Base-by-base conservation (phyloP, 192 early-diverging fungal species). In the Thamnidium elegans region DNA sequence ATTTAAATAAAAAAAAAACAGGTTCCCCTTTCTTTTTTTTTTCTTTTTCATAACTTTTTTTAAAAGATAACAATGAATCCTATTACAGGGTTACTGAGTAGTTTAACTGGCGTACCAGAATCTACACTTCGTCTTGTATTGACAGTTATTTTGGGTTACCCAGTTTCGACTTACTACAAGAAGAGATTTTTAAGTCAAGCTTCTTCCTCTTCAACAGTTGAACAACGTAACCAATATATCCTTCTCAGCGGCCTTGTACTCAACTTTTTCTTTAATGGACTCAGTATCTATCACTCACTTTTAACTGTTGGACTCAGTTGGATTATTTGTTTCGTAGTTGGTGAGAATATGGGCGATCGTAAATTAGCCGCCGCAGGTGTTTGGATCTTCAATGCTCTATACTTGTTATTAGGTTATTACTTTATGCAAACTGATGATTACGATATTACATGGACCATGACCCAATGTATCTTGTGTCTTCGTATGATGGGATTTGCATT, bases 401-500 rank as follows among this genome's bases (percentile, higher is more conserved):
- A 86, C 63, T 59, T 86, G n/a, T 55, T 84, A 45, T 20, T 55
- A 1, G 76, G 75, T 1, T 84, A 86, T 71, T 75, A 75, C 55
- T 77, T 66, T 44, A 70, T 66, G 5, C 65, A 73, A 19, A 75
- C 78, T 5, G 81, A 83, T 50, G 76, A 67, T 2, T 87, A 86
- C 32, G 83, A 87, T 52, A 79, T 86, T 39, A 71, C 74, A 55
- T 87, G 81, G 71, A 83, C 84, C 0, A 87, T 84, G 75, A 75
- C 84, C 17, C 86, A 87, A 62, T 87, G 82, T 50, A 77, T 87
- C 5, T 76, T 86, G 15, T 85, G 80, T 56, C 66, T 87, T 42
- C 75, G 84, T 34, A 68, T 87, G 69, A 86, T 87, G 67, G 83
- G 83, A 1, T 79, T 86, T 48, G 78, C 75, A 20, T 79, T 87